Percentiles rank a stretch among this genome's conserved stretches.
These are phyloP conservation scores for Eremochloa ophiuroides DNA, from an alignment of 176 grass and related monocot species.

Conservation along the genomic window DNA sequence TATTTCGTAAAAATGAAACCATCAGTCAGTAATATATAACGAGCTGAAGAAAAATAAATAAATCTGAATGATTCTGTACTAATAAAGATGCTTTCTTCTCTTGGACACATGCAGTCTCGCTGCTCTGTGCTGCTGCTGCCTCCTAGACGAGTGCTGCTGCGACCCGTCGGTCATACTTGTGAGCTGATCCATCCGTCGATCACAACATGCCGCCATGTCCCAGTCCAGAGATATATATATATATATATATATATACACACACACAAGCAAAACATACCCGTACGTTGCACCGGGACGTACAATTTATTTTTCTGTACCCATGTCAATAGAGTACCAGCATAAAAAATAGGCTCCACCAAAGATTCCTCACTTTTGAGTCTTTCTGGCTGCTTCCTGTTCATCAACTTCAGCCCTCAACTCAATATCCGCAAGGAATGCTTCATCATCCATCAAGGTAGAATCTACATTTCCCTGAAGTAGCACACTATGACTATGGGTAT, in stretches of 20 bases:
- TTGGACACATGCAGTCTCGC: conserved; percentile 31
- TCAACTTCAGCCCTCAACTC: not conserved
- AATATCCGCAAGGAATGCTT: not conserved
- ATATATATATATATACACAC: too few species aligned
- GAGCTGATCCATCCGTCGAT: conserved; percentile 11
- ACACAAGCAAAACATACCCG: too few species aligned
- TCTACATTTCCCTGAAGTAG: not conserved
- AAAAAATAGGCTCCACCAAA: conserved; percentile 1
- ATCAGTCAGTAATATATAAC: not conserved
- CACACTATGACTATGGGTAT: not conserved
- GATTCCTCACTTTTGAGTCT: not conserved
- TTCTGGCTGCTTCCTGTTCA: too few species aligned
- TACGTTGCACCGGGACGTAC: too few species aligned
- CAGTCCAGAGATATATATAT: not conserved
- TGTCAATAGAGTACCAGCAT: not conserved
- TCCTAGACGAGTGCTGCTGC: conserved; percentile 72
- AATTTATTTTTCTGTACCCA: too few species aligned
- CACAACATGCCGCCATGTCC: not conserved
- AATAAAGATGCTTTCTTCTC: not conserved
- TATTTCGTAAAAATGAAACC: not conserved
- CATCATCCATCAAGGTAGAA: not conserved
- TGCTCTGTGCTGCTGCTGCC: conserved; percentile 70
- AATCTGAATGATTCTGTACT: not conserved
- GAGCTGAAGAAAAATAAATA: not conserved
- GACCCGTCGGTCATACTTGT: conserved; percentile 57